Percentiles rank a stretch among this genome's conserved stretches.
phyloP scores from a whole-genome alignment of 306 rosid genomes.

The Betula pendula region DNA sequence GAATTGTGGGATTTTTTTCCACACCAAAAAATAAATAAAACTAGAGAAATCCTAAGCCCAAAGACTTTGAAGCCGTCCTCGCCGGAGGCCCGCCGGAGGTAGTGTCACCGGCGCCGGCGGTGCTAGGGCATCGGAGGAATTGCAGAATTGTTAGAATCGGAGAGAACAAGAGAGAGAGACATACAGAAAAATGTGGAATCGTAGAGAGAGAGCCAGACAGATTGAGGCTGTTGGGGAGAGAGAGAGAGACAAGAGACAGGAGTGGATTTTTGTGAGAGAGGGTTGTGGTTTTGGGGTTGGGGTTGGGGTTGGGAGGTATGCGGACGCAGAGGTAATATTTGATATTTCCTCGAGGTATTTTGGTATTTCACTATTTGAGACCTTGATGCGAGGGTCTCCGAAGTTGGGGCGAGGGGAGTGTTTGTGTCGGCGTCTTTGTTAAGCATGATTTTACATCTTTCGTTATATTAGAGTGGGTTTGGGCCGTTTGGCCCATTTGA shows the following conservation, averaged over 20 bases:
- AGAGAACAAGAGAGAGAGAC: background rate
- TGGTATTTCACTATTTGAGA: background rate
- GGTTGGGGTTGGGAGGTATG: slow-evolving; percentile 21
- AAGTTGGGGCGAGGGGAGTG: background rate
- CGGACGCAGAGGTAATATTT: slow-evolving; percentile 45
- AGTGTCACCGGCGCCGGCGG: slow-evolving; percentile 17
- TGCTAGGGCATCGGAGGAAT: slow-evolving; percentile 42
- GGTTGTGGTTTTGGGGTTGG: slow-evolving; percentile 27
- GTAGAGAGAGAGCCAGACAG: slow-evolving; percentile 24
- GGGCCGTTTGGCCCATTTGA: background rate
- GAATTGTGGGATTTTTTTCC: background rate
- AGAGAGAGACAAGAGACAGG: slow-evolving; percentile 23
- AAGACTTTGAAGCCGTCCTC: slow-evolving; percentile 28
- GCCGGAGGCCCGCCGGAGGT: slow-evolving; percentile 36
- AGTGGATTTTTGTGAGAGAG: slow-evolving; percentile 42
- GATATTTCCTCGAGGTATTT: background rate
- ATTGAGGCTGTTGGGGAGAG: slow-evolving; percentile 51
- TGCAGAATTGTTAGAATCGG: background rate
- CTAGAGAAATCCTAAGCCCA: slow-evolving; percentile 51
- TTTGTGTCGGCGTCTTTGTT: background rate
- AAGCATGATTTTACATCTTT: background rate
- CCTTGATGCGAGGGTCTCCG: background rate
- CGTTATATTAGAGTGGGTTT: background rate
- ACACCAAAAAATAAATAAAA: slow-evolving; percentile 33
- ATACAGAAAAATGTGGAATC: slow-evolving; percentile 24